Base-by-base conservation (phyloP, 768 basidiomycete genomes). In the Suillus weaverae region DNA sequence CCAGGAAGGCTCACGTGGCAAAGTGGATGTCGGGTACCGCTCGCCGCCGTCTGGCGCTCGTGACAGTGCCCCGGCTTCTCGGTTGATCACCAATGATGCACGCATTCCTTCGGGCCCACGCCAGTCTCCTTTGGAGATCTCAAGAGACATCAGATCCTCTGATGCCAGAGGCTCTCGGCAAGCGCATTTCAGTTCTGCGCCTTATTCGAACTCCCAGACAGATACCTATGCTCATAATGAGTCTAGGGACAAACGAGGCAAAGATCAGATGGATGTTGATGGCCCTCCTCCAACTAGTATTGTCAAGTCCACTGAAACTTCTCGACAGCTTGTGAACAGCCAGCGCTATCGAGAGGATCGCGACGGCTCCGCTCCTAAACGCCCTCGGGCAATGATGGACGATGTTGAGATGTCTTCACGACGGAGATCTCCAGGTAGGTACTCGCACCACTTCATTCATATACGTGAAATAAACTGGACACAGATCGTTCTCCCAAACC, bases 371-470 rank as follows among this genome's bases (percentile, higher is more conserved):
- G 70, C 67, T 7, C 72, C 75, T 54, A 73, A 73, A 32, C 79
- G 75, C 54, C 78, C 79, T n/a, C 71, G 79, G 36, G 79, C 79
- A 0, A 79, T 79, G 78, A 62, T 76, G 7, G 68, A 70, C 10
- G 50, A 69, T 30, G 72, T 68, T n/a, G 72, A 59, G 10, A 11
- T 20, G 39, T 6, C 39, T 18, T 10, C 26, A 41, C 57, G 57
- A 41, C 57, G 57, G 39, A 59, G 57, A 16, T 59, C 57, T 41
- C 39, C 38, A 59, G 57, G 57, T 59, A 59, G 26, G 57, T 30
- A 13, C 10, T 41, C 11, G 5, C 18, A 32, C 39, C 9, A 10
- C 39, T 20, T 20, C 30, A 20, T 59, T 35, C 18, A n/a, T 20
- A 10, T 13, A 30, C 9, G 57, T 41, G 26, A 30, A 30, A 41